phyloP scores from a whole-genome alignment of 768 basidiomycete genomes.

The Ephemerocybe angulata region DNA sequence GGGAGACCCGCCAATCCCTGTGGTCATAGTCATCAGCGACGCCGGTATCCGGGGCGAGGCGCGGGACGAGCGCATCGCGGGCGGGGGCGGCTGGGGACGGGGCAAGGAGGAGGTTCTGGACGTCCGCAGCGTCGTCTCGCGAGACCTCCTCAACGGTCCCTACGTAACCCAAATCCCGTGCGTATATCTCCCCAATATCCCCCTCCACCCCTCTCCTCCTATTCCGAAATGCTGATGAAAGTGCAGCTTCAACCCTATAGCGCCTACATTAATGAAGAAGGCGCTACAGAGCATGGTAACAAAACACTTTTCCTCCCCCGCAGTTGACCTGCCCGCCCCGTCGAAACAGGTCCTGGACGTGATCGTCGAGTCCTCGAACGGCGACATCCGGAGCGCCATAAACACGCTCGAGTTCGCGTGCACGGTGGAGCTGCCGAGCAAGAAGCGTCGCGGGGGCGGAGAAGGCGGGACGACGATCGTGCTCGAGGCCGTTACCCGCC shows the following conservation, averaged over 20 bases:
- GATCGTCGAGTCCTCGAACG: constrained; percentile 76
- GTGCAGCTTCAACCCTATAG: constrained; percentile 89
- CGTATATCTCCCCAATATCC: constrained; percentile 20
- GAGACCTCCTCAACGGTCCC: constrained; percentile 63
- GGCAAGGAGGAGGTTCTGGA: constrained; percentile 47
- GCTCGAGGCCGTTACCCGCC: constrained; percentile 71
- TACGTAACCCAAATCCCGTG: constrained; percentile 81
- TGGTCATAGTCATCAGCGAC: constrained; percentile 84
- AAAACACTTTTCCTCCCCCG: constrained; percentile 29
- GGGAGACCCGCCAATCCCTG: constrained; percentile 45
- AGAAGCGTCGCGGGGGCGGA: constrained; percentile 23
- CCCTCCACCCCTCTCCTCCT: constrained; percentile 1
- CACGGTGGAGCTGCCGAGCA: constrained; percentile 34
- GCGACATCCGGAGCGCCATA: constrained; percentile 90
- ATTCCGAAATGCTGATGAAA: not conserved
- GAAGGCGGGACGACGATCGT: constrained; percentile 32
- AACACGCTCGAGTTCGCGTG: constrained; percentile 91
- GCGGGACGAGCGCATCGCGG: constrained; percentile 41
- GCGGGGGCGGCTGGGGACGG: constrained; percentile 43
- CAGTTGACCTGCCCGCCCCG: constrained; percentile 30
- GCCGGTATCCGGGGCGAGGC: constrained; percentile 74
- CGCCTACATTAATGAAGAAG: constrained; percentile 77
- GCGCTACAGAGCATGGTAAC: constrained; percentile 64
- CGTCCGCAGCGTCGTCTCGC: constrained; percentile 66
- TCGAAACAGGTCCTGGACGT: constrained; percentile 69